Evolutionary conservation across 1,139 yeast genomes (phyloP).

Genomic region (Geotrichum macrosporum): DNA sequence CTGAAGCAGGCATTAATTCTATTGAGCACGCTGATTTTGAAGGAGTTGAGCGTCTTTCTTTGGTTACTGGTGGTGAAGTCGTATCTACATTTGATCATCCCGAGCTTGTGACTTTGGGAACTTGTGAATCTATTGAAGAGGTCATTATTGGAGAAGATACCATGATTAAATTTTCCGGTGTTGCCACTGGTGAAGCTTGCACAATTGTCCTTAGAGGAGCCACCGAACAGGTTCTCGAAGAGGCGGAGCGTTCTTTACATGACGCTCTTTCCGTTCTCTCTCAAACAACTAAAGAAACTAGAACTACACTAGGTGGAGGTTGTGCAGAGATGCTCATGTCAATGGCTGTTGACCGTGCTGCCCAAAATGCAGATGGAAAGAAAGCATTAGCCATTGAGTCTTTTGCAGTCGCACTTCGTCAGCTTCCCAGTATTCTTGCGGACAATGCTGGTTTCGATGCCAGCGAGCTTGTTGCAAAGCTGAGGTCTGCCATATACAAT

Average conservation of each 20-base stretch:
- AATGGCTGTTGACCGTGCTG: slow-evolving; percentile 92
- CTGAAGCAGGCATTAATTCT: slow-evolving; percentile 82
- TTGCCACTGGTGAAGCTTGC: slow-evolving; percentile 94
- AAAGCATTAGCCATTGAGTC: slow-evolving; percentile 92
- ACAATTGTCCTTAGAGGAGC: slow-evolving; percentile 96
- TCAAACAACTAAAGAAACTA: slow-evolving; percentile 92
- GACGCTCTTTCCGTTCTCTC: slow-evolving; percentile 94
- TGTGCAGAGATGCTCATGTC: slow-evolving; percentile 98
- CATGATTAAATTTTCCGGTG: slow-evolving; percentile 84
- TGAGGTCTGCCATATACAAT: slow-evolving; percentile 87
- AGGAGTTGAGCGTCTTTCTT: slow-evolving; percentile 93
- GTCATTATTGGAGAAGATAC: slow-evolving; percentile 87
- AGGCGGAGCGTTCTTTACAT: slow-evolving; percentile 95
- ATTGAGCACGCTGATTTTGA: slow-evolving; percentile 98
- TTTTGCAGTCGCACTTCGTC: slow-evolving; percentile 89
- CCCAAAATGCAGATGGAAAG: slow-evolving; percentile 91
- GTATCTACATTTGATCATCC: slow-evolving; percentile 95
- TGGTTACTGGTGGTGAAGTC: slow-evolving; percentile 97
- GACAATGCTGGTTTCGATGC: slow-evolving; percentile 98
- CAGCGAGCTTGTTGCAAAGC: slow-evolving; percentile 82
- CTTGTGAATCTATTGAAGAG: slow-evolving; percentile 88
- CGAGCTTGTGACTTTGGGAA: slow-evolving; percentile 76
- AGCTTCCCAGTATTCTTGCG: slow-evolving; percentile 89
- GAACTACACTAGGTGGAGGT: slow-evolving; percentile 96
- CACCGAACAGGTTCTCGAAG: slow-evolving; percentile 91